phyloP scores from a whole-genome alignment of 2,329 filamentous ascomycete species.

The Fusarium equiseti region DNA sequence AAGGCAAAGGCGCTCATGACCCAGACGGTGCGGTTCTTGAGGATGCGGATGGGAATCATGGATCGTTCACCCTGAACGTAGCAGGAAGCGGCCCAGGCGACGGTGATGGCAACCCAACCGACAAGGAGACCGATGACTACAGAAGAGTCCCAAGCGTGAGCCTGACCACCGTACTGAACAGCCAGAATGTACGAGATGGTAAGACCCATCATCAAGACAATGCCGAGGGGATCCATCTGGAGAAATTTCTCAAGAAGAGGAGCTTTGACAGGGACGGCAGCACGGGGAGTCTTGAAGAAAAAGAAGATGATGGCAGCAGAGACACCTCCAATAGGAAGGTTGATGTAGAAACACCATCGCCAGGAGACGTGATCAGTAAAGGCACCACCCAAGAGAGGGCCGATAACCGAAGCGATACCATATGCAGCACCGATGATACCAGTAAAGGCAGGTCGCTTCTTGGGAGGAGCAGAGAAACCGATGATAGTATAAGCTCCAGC shows the following conservation, averaged over 20 bases:
- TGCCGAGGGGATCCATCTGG: conserved; percentile 62
- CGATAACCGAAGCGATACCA: conserved; percentile 53
- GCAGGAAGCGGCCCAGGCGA: conserved; percentile 54
- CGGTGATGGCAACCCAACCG: conserved; percentile 52
- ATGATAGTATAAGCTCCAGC: conserved; percentile 64
- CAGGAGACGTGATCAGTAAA: conserved; percentile 55
- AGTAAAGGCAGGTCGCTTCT: conserved; percentile 53
- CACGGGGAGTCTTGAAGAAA: conserved; percentile 58
- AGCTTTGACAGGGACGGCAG: conserved; percentile 53
- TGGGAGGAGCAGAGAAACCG: conserved; percentile 56
- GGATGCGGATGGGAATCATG: conserved; percentile 57
- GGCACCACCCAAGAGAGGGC: conserved; percentile 54
- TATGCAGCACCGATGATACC: conserved; percentile 55
- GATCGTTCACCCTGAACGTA: conserved; percentile 60
- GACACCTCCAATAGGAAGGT: conserved; percentile 54
- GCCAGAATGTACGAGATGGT: conserved; percentile 60
- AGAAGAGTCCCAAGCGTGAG: conserved; percentile 57
- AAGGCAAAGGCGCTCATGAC: conserved; percentile 56
- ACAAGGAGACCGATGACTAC: conserved; percentile 59
- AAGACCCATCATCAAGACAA: conserved; percentile 59
- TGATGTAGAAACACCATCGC: conserved; percentile 58
- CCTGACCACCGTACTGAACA: conserved; percentile 61
- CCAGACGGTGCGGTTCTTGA: conserved; percentile 55
- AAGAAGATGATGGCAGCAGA: conserved; percentile 53
- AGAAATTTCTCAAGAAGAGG: conserved; percentile 58